Evolutionary conservation across 2,329 filamentous ascomycete genomes (phyloP).

Genomic region (Curvularia verruculosa): DNA sequence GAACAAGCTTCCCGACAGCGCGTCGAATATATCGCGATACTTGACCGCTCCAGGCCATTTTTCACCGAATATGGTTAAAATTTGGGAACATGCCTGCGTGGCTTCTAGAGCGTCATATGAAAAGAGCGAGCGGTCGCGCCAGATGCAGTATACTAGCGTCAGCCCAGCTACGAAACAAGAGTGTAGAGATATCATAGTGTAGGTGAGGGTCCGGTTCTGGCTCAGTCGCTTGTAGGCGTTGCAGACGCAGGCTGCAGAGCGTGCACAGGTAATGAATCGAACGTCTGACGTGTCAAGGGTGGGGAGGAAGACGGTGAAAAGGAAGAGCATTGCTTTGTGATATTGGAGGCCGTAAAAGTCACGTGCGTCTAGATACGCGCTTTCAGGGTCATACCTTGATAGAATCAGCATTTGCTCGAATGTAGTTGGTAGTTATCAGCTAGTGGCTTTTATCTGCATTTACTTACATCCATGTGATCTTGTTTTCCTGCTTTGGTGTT

Average conservation of each 20-base stretch:
- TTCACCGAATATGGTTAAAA: constrained; percentile 35
- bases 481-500: constrained; percentile 27
- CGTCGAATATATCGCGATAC: constrained; percentile 38
- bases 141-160: constrained; percentile 37
- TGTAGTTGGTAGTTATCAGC: no score
- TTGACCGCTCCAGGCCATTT: constrained; percentile 38
- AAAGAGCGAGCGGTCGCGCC: constrained; percentile 32
- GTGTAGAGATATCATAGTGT: constrained; percentile 37
- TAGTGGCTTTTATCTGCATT: no score
- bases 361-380: constrained; percentile 28
- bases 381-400: constrained; percentile 35
- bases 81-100: constrained; percentile 33
- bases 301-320: constrained; percentile 32
- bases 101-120: constrained; percentile 36
- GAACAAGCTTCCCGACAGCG: constrained; percentile 29
- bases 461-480: constrained; percentile 38
- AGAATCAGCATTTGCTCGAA: no score
- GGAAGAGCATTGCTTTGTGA: constrained; percentile 35
- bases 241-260: constrained; percentile 33
- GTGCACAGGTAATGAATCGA: constrained; percentile 31
- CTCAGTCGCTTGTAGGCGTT: constrained; percentile 33
- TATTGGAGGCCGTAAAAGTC: constrained; percentile 38
- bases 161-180: constrained; percentile 37
- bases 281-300: constrained; percentile 25
- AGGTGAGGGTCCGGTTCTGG: constrained; percentile 33